phyloP scores from a whole-genome alignment of 345 rosid genomes.

The Triadica sebifera region DNA sequence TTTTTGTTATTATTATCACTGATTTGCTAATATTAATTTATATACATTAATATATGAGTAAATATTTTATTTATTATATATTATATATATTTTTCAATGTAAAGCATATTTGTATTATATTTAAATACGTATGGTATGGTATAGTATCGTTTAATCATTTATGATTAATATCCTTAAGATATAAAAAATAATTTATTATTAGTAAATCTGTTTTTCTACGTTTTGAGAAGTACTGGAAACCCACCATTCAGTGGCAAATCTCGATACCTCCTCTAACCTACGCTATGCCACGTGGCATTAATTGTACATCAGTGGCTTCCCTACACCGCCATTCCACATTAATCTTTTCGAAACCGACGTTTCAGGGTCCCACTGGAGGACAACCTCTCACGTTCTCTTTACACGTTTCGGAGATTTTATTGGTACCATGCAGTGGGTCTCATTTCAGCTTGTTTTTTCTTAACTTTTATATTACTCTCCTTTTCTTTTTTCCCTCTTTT shows the following conservation, averaged over 20 bases:
- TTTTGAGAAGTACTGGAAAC: background rate
- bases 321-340: constrained; percentile 20
- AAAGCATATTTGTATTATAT: no score
- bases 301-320: constrained; percentile 13
- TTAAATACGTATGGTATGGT: no score
- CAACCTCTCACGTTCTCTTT: constrained; percentile 14
- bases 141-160: no score
- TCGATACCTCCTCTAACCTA: background rate
- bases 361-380: constrained; percentile 18
- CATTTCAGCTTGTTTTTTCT: background rate
- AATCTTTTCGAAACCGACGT: constrained; percentile 14
- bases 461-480: background rate
- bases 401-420: constrained; percentile 21
- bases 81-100: no score
- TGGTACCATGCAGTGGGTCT: background rate
- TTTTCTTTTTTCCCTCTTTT: constrained; percentile 9
- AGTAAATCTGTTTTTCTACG: no score
- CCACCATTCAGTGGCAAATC: constrained; percentile 12
- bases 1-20: no score
- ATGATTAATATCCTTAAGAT: no score
- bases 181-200: no score
- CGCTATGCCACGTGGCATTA: constrained; percentile 3
- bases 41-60: no score
- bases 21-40: no score
- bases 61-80: no score